Conservation (phyloP, 2,329 filamentous ascomycete species). For the Nemania sp. region DNA sequence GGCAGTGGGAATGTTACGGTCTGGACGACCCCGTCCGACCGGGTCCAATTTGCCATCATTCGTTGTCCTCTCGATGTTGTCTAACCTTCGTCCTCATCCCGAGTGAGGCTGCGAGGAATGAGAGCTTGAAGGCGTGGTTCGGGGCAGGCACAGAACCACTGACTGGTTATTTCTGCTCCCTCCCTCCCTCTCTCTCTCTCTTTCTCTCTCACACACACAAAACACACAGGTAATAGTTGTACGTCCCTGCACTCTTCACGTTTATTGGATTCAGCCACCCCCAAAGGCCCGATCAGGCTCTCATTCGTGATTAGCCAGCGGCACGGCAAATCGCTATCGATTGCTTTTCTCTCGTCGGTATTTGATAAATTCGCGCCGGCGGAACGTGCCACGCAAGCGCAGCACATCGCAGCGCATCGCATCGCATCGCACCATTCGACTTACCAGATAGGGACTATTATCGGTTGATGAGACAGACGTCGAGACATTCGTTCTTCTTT, state of each 20-base stretch:
- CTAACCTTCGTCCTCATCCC: neutral
- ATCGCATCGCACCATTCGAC: neutral
- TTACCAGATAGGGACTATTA: neutral
- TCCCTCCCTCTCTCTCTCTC: no score
- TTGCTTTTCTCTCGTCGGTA: neutral
- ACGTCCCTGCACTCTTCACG: neutral
- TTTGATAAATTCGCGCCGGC: no score
- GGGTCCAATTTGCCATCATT: neutral
- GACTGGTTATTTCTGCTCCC: neutral
- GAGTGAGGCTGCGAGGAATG: neutral
- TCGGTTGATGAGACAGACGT: neutral
- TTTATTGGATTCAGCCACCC: neutral
- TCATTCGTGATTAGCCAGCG: constrained; percentile 15
- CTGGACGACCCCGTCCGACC: neutral
- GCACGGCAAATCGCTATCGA: constrained; percentile 1
- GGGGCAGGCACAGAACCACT: no score
- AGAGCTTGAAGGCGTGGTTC: neutral
- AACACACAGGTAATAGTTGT: neutral
- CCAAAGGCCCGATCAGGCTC: constrained; percentile 1
- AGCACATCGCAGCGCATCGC: no score
- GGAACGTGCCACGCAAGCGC: no score
- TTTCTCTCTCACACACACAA: no score
- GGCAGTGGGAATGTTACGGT: constrained; percentile 2
- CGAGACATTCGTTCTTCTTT: neutral
- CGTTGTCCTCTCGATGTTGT: neutral